Percentiles rank a stretch among this genome's conserved stretches.
phyloP scores from a whole-genome alignment of 2,329 filamentous ascomycete species.

The Aspergillus sp. region DNA sequence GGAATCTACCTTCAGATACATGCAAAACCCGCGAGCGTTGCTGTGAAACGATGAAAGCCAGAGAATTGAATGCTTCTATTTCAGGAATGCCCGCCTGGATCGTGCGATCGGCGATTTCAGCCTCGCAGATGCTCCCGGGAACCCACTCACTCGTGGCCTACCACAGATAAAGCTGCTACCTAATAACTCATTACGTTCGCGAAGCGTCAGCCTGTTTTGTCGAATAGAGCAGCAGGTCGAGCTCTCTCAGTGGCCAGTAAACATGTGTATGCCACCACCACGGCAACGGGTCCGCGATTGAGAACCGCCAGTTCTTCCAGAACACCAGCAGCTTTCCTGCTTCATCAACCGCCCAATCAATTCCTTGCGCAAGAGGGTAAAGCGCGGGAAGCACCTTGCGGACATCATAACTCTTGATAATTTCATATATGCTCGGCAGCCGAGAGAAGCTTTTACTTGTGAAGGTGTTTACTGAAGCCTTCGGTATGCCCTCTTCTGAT shows the following conservation, averaged over 20 bases:
- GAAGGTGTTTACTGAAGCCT: not conserved
- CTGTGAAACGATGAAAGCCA: not conserved
- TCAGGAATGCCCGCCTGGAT: not conserved
- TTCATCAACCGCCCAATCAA: conserved; percentile 22
- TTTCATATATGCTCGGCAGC: conserved; percentile 8
- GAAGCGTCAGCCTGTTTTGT: not conserved
- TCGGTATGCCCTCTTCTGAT: conserved; percentile 14
- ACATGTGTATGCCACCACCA: conserved; percentile 59
- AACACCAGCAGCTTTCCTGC: conserved; percentile 39
- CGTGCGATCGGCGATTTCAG: not conserved
- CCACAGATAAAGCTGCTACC: not conserved
- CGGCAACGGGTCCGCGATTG: conserved; percentile 56
- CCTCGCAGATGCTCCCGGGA: not conserved
- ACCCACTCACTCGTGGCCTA: not conserved
- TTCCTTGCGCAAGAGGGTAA: conserved; percentile 19
- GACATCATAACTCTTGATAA: conserved; percentile 7
- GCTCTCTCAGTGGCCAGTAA: conserved; percentile 50
- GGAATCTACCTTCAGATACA: not conserved
- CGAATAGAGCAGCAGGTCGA: conserved; percentile 9
- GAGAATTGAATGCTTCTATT: not conserved
- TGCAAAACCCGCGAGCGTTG: not conserved
- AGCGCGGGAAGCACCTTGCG: conserved; percentile 14
- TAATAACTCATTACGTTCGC: not conserved
- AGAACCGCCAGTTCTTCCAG: conserved; percentile 59
- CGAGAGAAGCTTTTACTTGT: not conserved